phyloP scores from a whole-genome alignment of 2,329 filamentous ascomycete species.

The Chaetomium sp. region DNA sequence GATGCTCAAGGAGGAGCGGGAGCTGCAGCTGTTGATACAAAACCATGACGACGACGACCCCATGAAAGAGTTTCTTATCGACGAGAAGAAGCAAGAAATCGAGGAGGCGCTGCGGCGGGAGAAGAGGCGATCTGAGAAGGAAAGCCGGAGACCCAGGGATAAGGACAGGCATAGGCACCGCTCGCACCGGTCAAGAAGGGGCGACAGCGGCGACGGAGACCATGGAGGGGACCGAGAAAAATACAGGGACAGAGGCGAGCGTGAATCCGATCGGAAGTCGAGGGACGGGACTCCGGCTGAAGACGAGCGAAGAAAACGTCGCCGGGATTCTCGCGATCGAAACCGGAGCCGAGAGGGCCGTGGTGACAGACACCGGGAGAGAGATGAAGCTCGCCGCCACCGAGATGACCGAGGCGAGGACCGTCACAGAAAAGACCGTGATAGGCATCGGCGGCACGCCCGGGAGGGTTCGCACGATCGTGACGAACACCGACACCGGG shows the following conservation, averaged over 20 bases:
- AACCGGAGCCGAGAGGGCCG: constrained; percentile 25
- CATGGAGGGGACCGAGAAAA: constrained; percentile 36
- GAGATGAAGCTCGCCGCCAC: constrained; percentile 34
- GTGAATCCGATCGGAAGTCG: constrained; percentile 32
- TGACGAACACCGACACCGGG: constrained; percentile 32
- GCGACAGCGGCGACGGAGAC: constrained; percentile 37
- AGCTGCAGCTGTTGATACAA: constrained; percentile 72
- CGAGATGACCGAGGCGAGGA: constrained; percentile 33
- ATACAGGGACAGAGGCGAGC: constrained; percentile 33
- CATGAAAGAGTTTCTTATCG: constrained; percentile 89
- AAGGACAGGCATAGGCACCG: constrained; percentile 32
- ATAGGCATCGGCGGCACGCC: constrained; percentile 38
- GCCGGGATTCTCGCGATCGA: constrained; percentile 16
- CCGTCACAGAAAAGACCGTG: constrained; percentile 36
- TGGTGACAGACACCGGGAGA: constrained; percentile 28
- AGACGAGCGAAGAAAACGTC: constrained; percentile 22
- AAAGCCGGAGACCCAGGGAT: constrained; percentile 48
- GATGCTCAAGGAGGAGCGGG: constrained; percentile 77
- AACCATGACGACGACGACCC: constrained; percentile 95
- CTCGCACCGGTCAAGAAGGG: constrained; percentile 31
- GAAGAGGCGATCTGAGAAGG: constrained; percentile 53
- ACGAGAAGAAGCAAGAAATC: constrained; percentile 89
- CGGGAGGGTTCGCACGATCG: constrained; percentile 39
- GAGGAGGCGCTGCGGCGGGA: constrained; percentile 65
- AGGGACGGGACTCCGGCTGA: constrained; percentile 43